Conservation (phyloP, 129 eudicot genomes). For the Flaveria brownii region DNA sequence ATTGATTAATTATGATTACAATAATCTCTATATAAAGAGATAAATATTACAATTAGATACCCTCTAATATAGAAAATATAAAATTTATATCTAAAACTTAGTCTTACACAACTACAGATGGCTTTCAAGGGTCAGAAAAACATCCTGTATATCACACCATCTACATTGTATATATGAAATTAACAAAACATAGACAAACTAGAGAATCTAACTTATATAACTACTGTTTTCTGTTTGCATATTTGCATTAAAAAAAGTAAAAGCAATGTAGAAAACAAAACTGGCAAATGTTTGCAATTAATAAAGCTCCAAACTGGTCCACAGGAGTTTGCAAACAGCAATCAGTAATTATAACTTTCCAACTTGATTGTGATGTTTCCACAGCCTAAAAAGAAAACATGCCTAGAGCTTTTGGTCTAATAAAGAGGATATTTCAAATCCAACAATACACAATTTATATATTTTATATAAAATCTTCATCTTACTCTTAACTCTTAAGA, state of each 20-base stretch:
- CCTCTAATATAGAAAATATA: too few species aligned
- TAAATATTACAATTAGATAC: too few species aligned
- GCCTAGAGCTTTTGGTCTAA: not conserved
- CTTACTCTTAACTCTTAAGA: not conserved
- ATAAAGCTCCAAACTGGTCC: not conserved
- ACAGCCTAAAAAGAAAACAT: not conserved
- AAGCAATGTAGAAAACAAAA: not conserved
- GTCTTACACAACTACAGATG: not conserved
- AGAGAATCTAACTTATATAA: not conserved
- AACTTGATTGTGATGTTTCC: slow-evolving; percentile 11
- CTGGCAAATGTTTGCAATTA: not conserved
- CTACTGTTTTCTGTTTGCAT: not conserved
- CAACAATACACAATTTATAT: not conserved
- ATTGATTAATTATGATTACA: too few species aligned
- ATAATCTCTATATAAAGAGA: too few species aligned
- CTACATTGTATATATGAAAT: not conserved
- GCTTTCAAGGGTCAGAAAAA: slow-evolving; percentile 12
- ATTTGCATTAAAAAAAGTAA: not conserved
- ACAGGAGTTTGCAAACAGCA: not conserved
- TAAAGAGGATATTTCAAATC: not conserved
- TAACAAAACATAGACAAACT: not conserved
- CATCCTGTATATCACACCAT: slow-evolving; percentile 12
- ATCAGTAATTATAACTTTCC: not conserved
- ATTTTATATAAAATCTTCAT: not conserved
- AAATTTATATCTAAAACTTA: too few species aligned